Base-by-base conservation (phyloP, 108 stramenopile genomes). In the Cyclotella sp. region DNA sequence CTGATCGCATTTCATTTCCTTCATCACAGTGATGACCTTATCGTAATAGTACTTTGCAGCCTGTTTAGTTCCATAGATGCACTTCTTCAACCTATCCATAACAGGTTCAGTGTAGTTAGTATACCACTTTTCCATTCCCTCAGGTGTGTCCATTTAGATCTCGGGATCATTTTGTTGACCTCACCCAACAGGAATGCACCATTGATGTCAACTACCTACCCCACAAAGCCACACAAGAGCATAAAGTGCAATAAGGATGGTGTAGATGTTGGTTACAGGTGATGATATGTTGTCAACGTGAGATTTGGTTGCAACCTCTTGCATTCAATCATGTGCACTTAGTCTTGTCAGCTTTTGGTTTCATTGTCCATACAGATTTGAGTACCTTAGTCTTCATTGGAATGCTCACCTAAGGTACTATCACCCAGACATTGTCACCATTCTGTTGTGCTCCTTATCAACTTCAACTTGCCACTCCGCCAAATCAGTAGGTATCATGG, bases 391-490 rank as follows among this genome's bases (percentile, higher is more conserved):
- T 45, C 6, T 49, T 67, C 0, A 49, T 0, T 12, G 76, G 68
- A 1, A 77, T 7, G 1, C 59, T 41, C 9, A 1, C 39, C 7
- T 30, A 16, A 30, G 22, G 28, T 45, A 60, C 44, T 27, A 54
- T 7, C 13, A 29, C 42, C 1, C 55, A 60, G 0, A 49, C 69
- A 3, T 62, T 28, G 1, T 54, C 13, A 54, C 51, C 40, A 77
- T 60, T 28, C 65, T 9, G 11, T 62, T 1, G 5, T 81, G 24
- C 68, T 82, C 81, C 4, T 76, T 74, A 9, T 63, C 34, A 0
- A 82, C 70, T 45, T 74, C 81, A 30, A 46, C 34, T 45, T 64
- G 49, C 81, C 81, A 82, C 3, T 26, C 59, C 18, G 58, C 69
- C 28, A 19, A 16, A 22, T 76, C 81, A 26, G 27, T 12, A 11